Percentiles rank a stretch among this genome's conserved stretches.
Evolutionary conservation across 768 basidiomycete genomes (phyloP).

Genomic region (Mycena capillaripes): DNA sequence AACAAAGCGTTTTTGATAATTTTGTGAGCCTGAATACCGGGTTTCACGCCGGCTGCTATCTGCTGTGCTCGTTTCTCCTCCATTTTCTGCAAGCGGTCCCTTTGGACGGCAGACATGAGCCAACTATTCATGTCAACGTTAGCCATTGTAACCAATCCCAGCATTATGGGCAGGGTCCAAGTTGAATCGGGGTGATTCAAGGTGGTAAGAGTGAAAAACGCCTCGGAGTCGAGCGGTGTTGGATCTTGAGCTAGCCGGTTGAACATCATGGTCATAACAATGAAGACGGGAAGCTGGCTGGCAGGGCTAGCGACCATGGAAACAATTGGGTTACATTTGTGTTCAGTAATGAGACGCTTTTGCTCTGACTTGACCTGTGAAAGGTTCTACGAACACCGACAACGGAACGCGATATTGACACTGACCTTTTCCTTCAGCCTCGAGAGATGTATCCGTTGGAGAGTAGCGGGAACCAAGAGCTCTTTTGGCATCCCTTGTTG

Average conservation of each 20-base stretch:
- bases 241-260: slow-evolving; percentile 66
- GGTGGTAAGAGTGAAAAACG: slow-evolving; percentile 81
- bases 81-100: slow-evolving; percentile 61
- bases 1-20: slow-evolving; percentile 70
- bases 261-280: slow-evolving; percentile 73
- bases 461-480: slow-evolving; percentile 53
- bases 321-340: slow-evolving; percentile 69
- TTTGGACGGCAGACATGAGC: slow-evolving; percentile 74
- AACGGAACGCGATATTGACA: slow-evolving; percentile 32
- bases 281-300: slow-evolving; percentile 80
- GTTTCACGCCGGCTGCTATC: slow-evolving; percentile 60
- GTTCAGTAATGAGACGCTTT: slow-evolving; percentile 70
- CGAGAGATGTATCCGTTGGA: slow-evolving; percentile 62
- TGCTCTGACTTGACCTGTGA: slow-evolving; percentile 65
- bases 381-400: slow-evolving; percentile 9
- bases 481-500: slow-evolving; percentile 66
- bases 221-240: slow-evolving; percentile 83
- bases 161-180: slow-evolving; percentile 73
- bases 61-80: slow-evolving; percentile 63
- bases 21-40: slow-evolving; percentile 56
- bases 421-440: slow-evolving; percentile 63
- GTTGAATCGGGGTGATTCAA: slow-evolving; percentile 82
- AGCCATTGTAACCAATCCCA: slow-evolving; percentile 82
- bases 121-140: slow-evolving; percentile 85
- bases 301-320: slow-evolving; percentile 74